Evolutionary conservation across 2,329 filamentous ascomycete genomes (phyloP), one percentile per base, ranked within the genome.

Genomic region (Aspergillus aculeatus): DNA sequence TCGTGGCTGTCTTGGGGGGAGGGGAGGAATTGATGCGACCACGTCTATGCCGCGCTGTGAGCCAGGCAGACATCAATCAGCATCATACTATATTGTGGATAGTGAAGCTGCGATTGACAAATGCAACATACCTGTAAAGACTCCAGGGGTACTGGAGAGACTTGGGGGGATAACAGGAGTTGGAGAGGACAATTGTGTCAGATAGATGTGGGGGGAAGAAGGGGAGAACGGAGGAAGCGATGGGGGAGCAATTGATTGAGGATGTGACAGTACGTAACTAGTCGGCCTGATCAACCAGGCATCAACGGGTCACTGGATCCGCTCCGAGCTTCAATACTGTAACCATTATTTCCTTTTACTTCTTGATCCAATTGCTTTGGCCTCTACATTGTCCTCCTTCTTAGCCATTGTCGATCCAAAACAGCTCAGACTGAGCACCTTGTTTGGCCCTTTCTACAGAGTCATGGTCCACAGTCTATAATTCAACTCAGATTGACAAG

Each of bases 1-100:
- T 90, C 21, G 49, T 61, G 32, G 58, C 54, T 62, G 57, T 56
- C 64, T 58, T 62, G 59, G 50, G 47, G 47, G 29, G 47, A 48
- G 32, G 38, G 44, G 19, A 29, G 24, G 62, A 64, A 61, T 62
- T 65, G 58, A 59, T 60, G 53, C 48, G 55, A 62, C 63, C 62
- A 67, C 66, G 66, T 67, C 63, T 67, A 58, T 58, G 59, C 48
- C 35, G 60, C 21, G 57, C 58, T 61, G 54, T 55, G 52, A 19
- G 38, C 38, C 38, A 44, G 57, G 60, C 47, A 59, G 23, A 47
- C 32, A 57, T 23, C 53, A 50, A 49, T 67, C 47, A 67, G 58
- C 35, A 59, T 57, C 16, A 38, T 53, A 19, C 4, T 26, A 10
- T 3, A 21, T 10, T 23, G 11, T 12, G 32, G n/a, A 6, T n/a